Base-by-base conservation (phyloP, 1,284 basidiomycete species). In the Cutaneotrichosporon dermatis region DNA sequence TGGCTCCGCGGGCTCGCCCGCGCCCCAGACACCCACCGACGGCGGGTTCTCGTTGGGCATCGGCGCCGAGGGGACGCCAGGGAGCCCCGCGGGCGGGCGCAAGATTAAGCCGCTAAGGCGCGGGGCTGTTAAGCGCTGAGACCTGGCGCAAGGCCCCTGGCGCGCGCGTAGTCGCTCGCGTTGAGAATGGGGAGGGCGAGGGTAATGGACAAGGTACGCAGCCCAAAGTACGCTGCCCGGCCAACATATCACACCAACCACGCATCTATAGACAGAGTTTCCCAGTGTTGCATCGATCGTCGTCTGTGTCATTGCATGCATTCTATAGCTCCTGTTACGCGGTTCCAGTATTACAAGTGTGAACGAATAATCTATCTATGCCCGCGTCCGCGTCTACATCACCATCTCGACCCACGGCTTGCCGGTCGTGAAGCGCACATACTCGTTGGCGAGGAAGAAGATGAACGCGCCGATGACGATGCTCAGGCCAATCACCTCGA, bases 61-160 rank as follows among this genome's bases (percentile, higher is more conserved):
- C 25, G 51, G 51, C 11, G 56, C 52, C 2, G 59, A 55, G 15
- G n/a, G n/a, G n/a, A n/a, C n/a, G 11, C 69, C 6, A 69, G 62
- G 9, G 64, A 63, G 56, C 35, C 41, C 33, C 35, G 68, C 69
- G 4, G 62, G 68, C 34, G 65, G 62, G 15, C 48, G 69, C 46
- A 65, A 65, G 56, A 71, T 72, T 61, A 72, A 70, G 63, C 63
- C 66, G 34, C 55, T 72, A 42, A 53, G 69, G n/a, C 59, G 64
- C 25, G 60, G 64, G 13, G 59, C 60, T 6, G 25, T 55, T 37
- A 63, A 60, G 54, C 62, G 62, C 12, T 60, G 51, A 35, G n/a
- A n/a, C n/a, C n/a, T n/a, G n/a, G n/a, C n/a, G n/a, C n/a, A n/a
- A n/a, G n/a, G n/a, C n/a, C n/a, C n/a, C n/a, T n/a, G n/a, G n/a